Evolutionary conservation across 2,329 filamentous ascomycete genomes (phyloP).

Genomic region (Bipolaris sorokiniana): DNA sequence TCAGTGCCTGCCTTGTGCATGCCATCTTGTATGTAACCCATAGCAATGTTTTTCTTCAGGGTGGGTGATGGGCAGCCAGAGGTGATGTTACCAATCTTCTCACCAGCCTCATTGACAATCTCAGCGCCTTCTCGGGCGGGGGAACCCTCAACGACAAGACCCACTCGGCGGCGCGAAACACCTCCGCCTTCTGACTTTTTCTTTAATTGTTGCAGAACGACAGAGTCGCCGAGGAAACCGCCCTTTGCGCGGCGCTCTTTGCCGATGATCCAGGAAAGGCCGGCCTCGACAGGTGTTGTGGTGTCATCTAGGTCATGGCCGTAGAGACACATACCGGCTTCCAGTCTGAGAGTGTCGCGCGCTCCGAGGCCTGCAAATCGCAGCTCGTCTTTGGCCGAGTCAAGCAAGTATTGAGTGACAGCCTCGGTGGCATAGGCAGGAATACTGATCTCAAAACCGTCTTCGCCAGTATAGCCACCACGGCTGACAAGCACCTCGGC

Average conservation of each 20-base stretch:
- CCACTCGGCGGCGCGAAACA: slow-evolving; percentile 75
- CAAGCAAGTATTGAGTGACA: slow-evolving; percentile 73
- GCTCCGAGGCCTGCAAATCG: slow-evolving; percentile 88
- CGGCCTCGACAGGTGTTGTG: slow-evolving; percentile 71
- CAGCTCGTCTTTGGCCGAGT: slow-evolving; percentile 66
- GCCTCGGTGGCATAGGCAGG: slow-evolving; percentile 67
- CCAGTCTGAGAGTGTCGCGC: slow-evolving; percentile 87
- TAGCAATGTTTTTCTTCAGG: slow-evolving; percentile 88
- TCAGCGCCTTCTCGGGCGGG: slow-evolving; percentile 89
- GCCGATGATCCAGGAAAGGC: slow-evolving; percentile 80
- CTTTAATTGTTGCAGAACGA: slow-evolving; percentile 77
- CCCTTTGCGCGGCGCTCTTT: slow-evolving; percentile 73
- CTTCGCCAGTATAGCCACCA: slow-evolving; percentile 95
- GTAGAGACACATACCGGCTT: slow-evolving; percentile 99
- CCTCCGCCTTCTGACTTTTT: slow-evolving; percentile 74
- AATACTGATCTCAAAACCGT: slow-evolving; percentile 96
- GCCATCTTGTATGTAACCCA: slow-evolving; percentile 87
- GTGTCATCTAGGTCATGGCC: slow-evolving; percentile 92
- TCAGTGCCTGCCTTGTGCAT: slow-evolving; percentile 85
- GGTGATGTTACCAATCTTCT: slow-evolving; percentile 79
- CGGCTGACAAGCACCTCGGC: slow-evolving; percentile 74
- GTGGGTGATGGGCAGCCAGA: slow-evolving; percentile 90
- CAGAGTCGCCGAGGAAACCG: slow-evolving; percentile 84
- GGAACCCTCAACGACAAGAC: slow-evolving; percentile 81
- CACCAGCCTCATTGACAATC: slow-evolving; percentile 69